Evolutionary conservation across 2,329 filamentous ascomycete species (phyloP).

Genomic region (Parascedosporium putredinis): DNA sequence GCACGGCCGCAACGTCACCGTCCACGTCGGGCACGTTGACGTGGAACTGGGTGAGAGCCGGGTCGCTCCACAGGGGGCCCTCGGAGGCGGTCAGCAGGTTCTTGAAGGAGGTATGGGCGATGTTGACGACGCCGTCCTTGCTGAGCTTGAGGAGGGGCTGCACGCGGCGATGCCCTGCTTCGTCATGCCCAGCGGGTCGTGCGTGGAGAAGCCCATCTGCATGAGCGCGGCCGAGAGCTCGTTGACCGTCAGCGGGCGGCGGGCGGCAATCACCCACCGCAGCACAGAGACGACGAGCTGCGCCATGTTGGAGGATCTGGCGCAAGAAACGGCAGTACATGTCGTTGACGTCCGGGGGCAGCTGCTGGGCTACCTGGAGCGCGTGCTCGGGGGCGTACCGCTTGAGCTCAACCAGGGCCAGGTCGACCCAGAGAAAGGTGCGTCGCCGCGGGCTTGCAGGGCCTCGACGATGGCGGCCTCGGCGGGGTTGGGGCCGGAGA

Average conservation of each 20-base stretch:
- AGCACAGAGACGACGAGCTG: neutral
- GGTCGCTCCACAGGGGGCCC: neutral
- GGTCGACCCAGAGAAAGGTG: slow-evolving; percentile 17
- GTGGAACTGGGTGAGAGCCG: neutral
- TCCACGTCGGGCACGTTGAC: neutral
- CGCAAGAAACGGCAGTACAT: slow-evolving; percentile 2
- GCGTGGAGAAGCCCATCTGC: neutral
- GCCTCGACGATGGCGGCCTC: slow-evolving; percentile 9
- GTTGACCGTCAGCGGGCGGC: neutral
- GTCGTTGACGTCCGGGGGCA: slow-evolving; percentile 10
- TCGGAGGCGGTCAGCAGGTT: neutral
- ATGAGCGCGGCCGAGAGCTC: neutral
- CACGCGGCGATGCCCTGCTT: slow-evolving; percentile 1
- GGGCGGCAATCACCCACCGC: slow-evolving; percentile 1
- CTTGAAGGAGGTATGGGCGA: neutral
- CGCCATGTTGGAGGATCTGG: neutral
- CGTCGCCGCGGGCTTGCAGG: slow-evolving; percentile 14
- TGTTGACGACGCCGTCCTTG: neutral
- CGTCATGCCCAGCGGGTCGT: neutral
- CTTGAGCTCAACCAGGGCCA: slow-evolving; percentile 15
- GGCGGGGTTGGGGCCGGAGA: neutral
- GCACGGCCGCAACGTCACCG: neutral
- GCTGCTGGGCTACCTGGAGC: slow-evolving; percentile 11
- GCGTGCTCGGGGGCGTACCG: slow-evolving; percentile 14
- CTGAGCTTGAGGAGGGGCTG: neutral